Conservation (phyloP, 2,329 filamentous ascomycete genomes). For the Epichloe scottii region DNA sequence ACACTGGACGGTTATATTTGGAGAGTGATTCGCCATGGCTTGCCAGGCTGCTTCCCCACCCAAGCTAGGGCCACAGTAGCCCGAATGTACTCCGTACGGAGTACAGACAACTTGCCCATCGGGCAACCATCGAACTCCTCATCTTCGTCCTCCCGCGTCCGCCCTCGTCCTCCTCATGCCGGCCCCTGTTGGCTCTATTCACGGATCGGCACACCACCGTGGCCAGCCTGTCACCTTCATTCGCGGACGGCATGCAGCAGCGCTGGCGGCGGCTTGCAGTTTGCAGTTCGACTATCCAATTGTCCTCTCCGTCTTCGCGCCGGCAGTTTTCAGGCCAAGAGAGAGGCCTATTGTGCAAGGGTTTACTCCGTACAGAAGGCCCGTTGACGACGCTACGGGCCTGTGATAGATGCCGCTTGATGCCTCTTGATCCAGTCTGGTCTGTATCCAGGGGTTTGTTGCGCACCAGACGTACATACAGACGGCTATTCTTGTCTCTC, state of each 20-base stretch:
- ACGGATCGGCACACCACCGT: background rate
- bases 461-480: too few relatives aligned
- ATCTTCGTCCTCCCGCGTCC: background rate
- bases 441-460: background rate
- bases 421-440: background rate
- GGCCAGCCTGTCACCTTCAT: constrained; percentile 5
- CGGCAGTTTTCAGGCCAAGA: background rate
- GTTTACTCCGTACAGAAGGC: background rate
- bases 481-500: constrained; percentile 1
- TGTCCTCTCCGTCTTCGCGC: constrained; percentile 8
- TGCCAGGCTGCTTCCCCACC: background rate
- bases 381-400: background rate
- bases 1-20: too few relatives aligned
- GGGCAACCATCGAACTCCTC: background rate
- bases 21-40: background rate
- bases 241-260: constrained; percentile 6
- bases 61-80: background rate
- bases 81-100: too few relatives aligned
- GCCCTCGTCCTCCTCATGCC: background rate
- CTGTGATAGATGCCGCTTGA: constrained; percentile 2
- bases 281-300: constrained; percentile 10
- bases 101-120: background rate
- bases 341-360: background rate
- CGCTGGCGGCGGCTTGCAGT: constrained; percentile 10
- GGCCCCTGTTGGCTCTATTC: constrained; percentile 1